Evolutionary conservation across 106 monocot species (phyloP), one percentile per base, ranked within the genome.

Genomic region (Dendrobium catenatum): DNA sequence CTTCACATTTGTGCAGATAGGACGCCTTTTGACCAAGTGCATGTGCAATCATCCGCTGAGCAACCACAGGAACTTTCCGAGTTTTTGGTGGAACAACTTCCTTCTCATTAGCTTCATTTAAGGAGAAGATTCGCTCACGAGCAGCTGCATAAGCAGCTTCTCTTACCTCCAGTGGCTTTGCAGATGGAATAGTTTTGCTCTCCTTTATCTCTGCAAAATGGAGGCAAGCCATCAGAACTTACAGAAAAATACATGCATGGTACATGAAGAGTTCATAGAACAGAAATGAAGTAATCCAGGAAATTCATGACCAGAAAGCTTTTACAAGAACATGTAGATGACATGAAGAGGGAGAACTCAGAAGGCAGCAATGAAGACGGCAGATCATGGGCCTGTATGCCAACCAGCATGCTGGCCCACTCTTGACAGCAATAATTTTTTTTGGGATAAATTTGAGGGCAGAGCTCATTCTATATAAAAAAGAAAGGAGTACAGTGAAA

Each of bases 1-100:
- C 18, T n/a, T 47, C 75, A 44, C n/a, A 47, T 46, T 13, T 47
- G n/a, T 46, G 75, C 20, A 41, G 10, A 79, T 68, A 51, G 37
- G 20, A 54, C 48, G 88, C 81, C 43, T 81, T 90, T 73, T 89
- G 84, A 5, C 94, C 94, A 55, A 97, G 92, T 82, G 96, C 94
- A 84, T 97, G 96, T 20, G 92, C 92, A 80, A 97, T 97, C 96
- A 97, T 97, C 72, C 96, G 75, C 40, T 79, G 90, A 79, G 96
- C 96, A 77, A 92, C 94, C 37, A 82, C 86, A 55, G 96, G 94
- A 79, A 89, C 83, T 44, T 81, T 87, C 13, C 90, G 82, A 20
- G 91, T 83, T 58, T 88, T 97, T 27, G 88, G 81, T 55, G 7
- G 73, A 24, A 78, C 64, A 20, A 17, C 66, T 79, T 90, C 86